Evolutionary conservation across 1,284 basidiomycete species (phyloP).

Genomic region (Malassezia equina): DNA sequence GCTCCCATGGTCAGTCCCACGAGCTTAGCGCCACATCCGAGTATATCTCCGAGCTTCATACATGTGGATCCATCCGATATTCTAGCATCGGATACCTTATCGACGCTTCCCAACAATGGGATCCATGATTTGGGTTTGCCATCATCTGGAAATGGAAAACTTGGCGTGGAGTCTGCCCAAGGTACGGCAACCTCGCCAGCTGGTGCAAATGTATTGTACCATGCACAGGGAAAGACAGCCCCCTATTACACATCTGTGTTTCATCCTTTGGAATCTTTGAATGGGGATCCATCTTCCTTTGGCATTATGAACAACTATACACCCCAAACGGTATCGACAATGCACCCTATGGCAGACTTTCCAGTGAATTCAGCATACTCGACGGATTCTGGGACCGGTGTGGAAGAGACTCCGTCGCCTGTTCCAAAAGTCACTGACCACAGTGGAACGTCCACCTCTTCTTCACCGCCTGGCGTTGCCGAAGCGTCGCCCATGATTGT

Average conservation of each 20-base stretch:
- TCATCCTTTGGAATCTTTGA: conserved; percentile 1
- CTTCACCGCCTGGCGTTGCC: conserved; percentile 11
- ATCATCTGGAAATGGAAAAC: background rate
- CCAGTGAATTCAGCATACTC: background rate
- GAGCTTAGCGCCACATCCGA: background rate
- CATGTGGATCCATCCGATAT: conserved; percentile 12
- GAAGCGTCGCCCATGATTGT: conserved; percentile 55
- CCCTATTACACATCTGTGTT: conserved; percentile 11
- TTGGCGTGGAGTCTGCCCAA: background rate
- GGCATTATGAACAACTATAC: background rate
- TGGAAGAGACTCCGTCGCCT: background rate
- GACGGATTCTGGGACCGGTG: background rate
- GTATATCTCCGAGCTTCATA: conserved; percentile 4
- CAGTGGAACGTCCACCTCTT: background rate
- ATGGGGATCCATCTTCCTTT: background rate
- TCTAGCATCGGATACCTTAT: background rate
- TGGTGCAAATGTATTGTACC: background rate
- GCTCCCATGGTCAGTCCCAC: background rate
- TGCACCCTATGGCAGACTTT: background rate
- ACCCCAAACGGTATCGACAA: background rate
- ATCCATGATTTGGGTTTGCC: background rate
- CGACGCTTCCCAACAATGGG: background rate
- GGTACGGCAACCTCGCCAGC: background rate
- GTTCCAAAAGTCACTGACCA: background rate
- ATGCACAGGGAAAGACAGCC: background rate